Percentiles rank a stretch among this genome's conserved stretches.
Evolutionary conservation across 2,329 filamentous ascomycete species (phyloP).

Genomic region (Pestalotiopsis sp.): DNA sequence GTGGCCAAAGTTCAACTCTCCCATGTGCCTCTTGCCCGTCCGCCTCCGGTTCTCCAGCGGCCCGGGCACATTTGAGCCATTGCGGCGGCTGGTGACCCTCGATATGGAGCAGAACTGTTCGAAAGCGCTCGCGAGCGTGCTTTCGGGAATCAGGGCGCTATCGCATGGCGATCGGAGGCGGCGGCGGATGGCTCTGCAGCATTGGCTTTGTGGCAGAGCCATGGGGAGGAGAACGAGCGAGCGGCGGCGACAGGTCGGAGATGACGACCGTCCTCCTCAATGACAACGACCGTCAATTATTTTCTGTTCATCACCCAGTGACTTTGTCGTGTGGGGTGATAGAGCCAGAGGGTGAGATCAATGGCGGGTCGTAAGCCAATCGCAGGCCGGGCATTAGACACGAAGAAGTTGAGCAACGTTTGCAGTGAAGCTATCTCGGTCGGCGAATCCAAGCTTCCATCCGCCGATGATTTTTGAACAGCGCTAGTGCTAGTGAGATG

Average conservation of each 20-base stretch:
- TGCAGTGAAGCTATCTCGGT: slow-evolving; percentile 1
- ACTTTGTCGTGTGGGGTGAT: not conserved
- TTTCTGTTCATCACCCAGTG: not conserved
- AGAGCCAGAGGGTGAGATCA: not conserved
- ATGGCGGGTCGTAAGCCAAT: slow-evolving; percentile 1
- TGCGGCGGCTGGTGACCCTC: slow-evolving; percentile 18
- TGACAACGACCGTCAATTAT: not conserved
- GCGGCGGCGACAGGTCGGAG: slow-evolving; percentile 8
- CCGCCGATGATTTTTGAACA: not conserved
- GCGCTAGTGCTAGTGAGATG: not conserved
- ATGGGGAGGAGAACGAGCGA: slow-evolving; percentile 34
- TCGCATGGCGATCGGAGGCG: slow-evolving; percentile 41
- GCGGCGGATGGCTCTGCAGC: slow-evolving; percentile 50
- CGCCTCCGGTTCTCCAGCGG: slow-evolving; percentile 59
- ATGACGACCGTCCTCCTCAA: slow-evolving; percentile 10
- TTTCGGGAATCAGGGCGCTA: slow-evolving; percentile 62
- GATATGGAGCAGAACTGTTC: slow-evolving; percentile 43
- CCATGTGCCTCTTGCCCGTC: slow-evolving; percentile 56
- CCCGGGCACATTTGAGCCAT: slow-evolving; percentile 47
- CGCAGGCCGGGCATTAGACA: not conserved
- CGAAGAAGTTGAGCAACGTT: not conserved
- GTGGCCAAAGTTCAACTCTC: slow-evolving; percentile 47
- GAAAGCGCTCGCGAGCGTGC: slow-evolving; percentile 53
- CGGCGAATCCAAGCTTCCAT: slow-evolving; percentile 4
- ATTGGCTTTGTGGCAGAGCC: slow-evolving; percentile 47